Conservation (phyloP, 2,329 filamentous ascomycete genomes). For the Claviceps quebecensis region DNA sequence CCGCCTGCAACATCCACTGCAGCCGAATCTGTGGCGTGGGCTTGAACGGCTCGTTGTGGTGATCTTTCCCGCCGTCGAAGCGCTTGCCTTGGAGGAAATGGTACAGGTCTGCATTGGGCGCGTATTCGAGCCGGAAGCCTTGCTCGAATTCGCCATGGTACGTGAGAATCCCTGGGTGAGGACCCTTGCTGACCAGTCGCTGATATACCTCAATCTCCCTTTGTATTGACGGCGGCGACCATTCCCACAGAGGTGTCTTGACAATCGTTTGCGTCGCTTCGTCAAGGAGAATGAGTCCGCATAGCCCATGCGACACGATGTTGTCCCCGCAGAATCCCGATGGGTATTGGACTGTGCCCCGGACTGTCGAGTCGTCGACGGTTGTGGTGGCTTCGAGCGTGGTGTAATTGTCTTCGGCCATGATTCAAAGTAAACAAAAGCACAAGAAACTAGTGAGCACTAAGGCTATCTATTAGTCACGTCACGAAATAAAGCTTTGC, state of each 20-base stretch:
- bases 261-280: slow-evolving; percentile 4
- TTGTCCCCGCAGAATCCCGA: not conserved
- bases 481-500: too few species aligned
- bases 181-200: not conserved
- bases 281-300: slow-evolving; percentile 3
- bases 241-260: slow-evolving; percentile 1
- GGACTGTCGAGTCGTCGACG: too few species aligned
- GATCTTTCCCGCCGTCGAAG: not conserved
- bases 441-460: too few species aligned
- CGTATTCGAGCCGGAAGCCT: slow-evolving; percentile 4
- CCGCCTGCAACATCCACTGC: slow-evolving; percentile 4
- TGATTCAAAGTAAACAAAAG: too few species aligned
- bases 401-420: too few species aligned
- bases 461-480: too few species aligned
- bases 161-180: not conserved
- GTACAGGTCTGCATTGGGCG: slow-evolving; percentile 2
- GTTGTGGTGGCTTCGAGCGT: too few species aligned
- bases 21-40: not conserved
- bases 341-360: not conserved
- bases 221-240: not conserved
- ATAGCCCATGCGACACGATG: not conserved
- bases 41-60: not conserved
- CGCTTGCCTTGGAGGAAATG: slow-evolving; percentile 1
- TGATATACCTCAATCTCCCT: slow-evolving; percentile 4
- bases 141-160: slow-evolving; percentile 2